Conservation (phyloP, 176 grass and related monocot species). For the Poa pratensis region DNA sequence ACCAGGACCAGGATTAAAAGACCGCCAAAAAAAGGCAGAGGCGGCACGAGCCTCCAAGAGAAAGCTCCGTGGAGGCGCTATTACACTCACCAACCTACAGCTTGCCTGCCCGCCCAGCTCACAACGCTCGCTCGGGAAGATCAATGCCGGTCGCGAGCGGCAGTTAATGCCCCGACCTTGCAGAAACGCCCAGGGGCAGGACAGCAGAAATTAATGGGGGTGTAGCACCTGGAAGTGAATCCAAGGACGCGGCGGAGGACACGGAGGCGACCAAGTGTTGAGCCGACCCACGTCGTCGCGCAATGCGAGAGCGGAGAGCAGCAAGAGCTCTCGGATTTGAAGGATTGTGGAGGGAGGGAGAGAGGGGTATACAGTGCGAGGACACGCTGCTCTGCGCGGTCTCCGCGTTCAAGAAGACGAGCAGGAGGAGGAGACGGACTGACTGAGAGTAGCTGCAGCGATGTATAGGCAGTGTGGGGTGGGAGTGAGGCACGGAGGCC, state of each 20-base stretch:
- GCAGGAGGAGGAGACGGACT: constrained; percentile 8
- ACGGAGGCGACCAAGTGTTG: constrained; percentile 41
- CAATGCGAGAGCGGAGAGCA: constrained; percentile 27
- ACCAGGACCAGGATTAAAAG: constrained; percentile 5
- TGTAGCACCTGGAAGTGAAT: constrained; percentile 35
- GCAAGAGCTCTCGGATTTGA: constrained; percentile 24
- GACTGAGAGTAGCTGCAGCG: background rate
- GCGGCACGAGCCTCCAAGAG: background rate
- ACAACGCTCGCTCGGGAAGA: constrained; percentile 16
- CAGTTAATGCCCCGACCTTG: constrained; percentile 42
- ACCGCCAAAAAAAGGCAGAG: background rate
- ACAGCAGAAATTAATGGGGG: constrained; percentile 46
- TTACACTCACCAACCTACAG: background rate
- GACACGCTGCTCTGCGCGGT: constrained; percentile 35
- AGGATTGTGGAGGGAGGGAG: constrained; percentile 37
- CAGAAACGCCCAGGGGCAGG: constrained; percentile 36
- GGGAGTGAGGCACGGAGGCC: constrained; percentile 21
- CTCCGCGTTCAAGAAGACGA: constrained; percentile 41
- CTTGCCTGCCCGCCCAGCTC: background rate
- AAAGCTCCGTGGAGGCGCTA: background rate
- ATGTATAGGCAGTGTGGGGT: background rate
- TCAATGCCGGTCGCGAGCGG: constrained; percentile 37
- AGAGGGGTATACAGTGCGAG: constrained; percentile 27
- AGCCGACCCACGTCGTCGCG: constrained; percentile 34
- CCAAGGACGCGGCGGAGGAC: constrained; percentile 37